phyloP scores from a whole-genome alignment of 192 early-diverging fungal genomes.

The Podila verticillata region DNA sequence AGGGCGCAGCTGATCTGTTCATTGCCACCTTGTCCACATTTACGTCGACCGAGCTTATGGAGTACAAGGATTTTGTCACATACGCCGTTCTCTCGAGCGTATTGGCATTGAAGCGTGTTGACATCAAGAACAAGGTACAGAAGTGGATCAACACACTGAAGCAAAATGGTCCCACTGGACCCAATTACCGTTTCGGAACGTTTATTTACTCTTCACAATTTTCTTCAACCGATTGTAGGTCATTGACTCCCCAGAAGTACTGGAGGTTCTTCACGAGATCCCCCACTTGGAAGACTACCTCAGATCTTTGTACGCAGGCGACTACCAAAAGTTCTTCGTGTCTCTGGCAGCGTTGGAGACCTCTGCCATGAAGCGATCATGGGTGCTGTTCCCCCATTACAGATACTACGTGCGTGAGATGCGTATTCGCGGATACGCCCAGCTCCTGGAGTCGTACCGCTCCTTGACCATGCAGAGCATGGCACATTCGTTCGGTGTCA shows the following conservation, averaged over 20 bases:
- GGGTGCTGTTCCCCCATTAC: constrained; percentile 88
- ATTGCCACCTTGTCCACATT: constrained; percentile 97
- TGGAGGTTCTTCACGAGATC: constrained; percentile 93
- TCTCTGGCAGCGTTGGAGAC: constrained; percentile 88
- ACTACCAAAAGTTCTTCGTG: constrained; percentile 93
- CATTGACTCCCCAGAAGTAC: constrained; percentile 94
- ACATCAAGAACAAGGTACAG: constrained; percentile 92
- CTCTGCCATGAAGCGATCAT: constrained; percentile 74
- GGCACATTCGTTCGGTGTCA: constrained; percentile 97
- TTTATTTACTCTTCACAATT: neutral
- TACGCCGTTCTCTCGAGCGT: constrained; percentile 92
- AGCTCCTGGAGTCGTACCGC: constrained; percentile 94
- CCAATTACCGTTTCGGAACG: no score
- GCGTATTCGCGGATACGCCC: constrained; percentile 96
- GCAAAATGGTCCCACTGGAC: no score
- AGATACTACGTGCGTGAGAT: constrained; percentile 97
- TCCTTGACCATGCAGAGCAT: constrained; percentile 94
- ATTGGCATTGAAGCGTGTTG: constrained; percentile 87
- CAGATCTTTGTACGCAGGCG: constrained; percentile 89
- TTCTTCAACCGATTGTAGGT: constrained; percentile 60
- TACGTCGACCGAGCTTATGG: constrained; percentile 96
- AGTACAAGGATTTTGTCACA: constrained; percentile 96
- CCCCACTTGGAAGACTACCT: constrained; percentile 86
- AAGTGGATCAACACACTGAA: no score
- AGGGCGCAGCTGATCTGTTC: constrained; percentile 88